Base-by-base conservation (phyloP, 2,329 filamentous ascomycete genomes). In the Trichothecium roseum region DNA sequence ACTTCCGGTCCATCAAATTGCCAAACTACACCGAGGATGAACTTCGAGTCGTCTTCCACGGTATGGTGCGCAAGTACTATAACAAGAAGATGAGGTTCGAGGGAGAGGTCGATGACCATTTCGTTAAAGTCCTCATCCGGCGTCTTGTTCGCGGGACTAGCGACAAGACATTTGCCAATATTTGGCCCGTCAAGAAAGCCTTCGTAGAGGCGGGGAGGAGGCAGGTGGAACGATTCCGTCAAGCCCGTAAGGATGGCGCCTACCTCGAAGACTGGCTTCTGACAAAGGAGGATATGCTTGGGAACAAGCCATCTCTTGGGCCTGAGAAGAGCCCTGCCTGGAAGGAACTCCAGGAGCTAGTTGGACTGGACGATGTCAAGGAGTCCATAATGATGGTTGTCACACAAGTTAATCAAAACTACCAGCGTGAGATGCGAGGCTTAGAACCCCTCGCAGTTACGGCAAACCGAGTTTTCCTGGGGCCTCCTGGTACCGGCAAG, bases 401-500 rank as follows among this genome's bases (percentile, higher is more conserved):
- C 8, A 62, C 69, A 38, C 57, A 58, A 1, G 62, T 78, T 26
- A 53, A 67, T 30, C 55, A 48, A 10, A 81, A 81, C 43, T 78
- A 78, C 40, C 39, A 62, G 2, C 58, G 72, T 3, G 76, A 81
- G 41, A 45, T 79, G 0, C 35, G 60, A 1, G 74, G 77, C 39
- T 56, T 69, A 44, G 55, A 59, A 0, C 50, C 64, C 1, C 47
- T 78, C 1, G 52, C 69, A 27, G 63, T 66, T 17, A 68, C 61
- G 2, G 56, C 78, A 0, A 80, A 79, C 45, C 56, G 62, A 3
- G 64, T 78, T 13, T 78, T 81, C 40, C 49, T 79, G 2, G 77
- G 77, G 1, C 64, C 62, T 4, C 76, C 77, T 1, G 76, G 77
- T 1, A 81, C 76, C 1, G 76, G 77, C 0, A 81, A 81, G 46